Evolutionary conservation across 2,329 filamentous ascomycete species (phyloP).

Genomic region (Sporothrix variecibatus): DNA sequence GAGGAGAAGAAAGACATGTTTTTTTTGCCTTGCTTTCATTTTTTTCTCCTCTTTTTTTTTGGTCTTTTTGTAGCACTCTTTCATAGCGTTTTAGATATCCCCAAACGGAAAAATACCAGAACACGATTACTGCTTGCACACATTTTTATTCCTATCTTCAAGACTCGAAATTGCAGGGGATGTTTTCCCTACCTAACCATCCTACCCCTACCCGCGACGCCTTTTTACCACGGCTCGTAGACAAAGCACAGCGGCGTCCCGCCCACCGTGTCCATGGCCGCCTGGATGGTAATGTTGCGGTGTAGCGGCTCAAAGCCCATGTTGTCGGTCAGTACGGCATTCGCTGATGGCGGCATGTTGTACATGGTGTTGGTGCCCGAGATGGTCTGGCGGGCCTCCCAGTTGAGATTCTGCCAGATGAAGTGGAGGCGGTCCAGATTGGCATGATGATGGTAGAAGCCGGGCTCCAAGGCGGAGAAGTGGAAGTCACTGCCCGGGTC

Average conservation of each 20-base stretch:
- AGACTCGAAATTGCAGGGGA: too few species aligned
- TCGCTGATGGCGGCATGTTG: slow-evolving; percentile 41
- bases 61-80: too few species aligned
- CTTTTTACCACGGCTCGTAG: slow-evolving; percentile 39
- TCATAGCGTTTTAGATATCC: too few species aligned
- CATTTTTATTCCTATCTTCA: too few species aligned
- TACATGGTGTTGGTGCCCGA: slow-evolving; percentile 46
- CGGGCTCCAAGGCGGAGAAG: slow-evolving; percentile 48
- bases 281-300: slow-evolving; percentile 34
- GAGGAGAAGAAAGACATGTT: too few species aligned
- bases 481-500: slow-evolving; percentile 50
- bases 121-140: too few species aligned
- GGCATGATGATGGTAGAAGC: slow-evolving; percentile 50
- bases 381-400: slow-evolving; percentile 39
- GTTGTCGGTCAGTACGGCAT: slow-evolving; percentile 44
- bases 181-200: too few species aligned
- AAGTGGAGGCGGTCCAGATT: slow-evolving; percentile 51
- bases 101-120: too few species aligned
- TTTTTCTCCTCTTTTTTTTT: too few species aligned
- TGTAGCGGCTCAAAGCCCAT: slow-evolving; percentile 34
- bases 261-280: slow-evolving; percentile 43
- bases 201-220: too few species aligned
- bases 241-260: slow-evolving; percentile 48
- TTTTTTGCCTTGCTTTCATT: too few species aligned
- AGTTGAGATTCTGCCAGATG: slow-evolving; percentile 52